Evolutionary conservation across 1,284 basidiomycete genomes (phyloP), one percentile per base, ranked within the genome.

Genomic region (Cutaneotrichosporon cyanovorans): DNA sequence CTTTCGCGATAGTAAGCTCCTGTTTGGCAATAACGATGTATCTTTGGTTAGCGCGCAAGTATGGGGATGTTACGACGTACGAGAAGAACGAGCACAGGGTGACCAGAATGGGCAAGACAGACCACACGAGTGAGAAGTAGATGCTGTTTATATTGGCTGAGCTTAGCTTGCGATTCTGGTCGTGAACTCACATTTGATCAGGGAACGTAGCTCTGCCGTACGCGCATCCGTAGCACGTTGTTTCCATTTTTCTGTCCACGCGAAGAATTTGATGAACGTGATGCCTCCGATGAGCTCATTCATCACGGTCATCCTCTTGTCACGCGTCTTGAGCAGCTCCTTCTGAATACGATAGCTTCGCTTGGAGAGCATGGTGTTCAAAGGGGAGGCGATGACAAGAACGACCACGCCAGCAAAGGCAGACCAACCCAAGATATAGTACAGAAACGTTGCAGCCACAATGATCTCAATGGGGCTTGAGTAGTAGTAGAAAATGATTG

Each of bases 401-500:
- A 87, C 77, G n/a, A 82, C 51, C 53, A 92, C 83, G 6, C 91
- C 91, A 2, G 84, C 81, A 54, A 95, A 87, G 0, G 87, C 87
- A 6, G 85, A 84, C 68, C 78, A 76, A 0, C 89, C 90, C 5
- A 93, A 80, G 7, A 73, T 80, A 42, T 59, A 85, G 71, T 89
- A 93, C 15, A 92, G 76, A 73, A 91, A 87, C 3, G 76, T 47
- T 1, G 77, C 76, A 2, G 83, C 88, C 37, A 93, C 80, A 39
- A 81, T 59, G 46, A 93, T 80, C 65, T 95, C 89, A 45, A 91
- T 77, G 0, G 87, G 87, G 0, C 80, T 84, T 73, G 68, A 75
- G 60, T 85, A 83, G 21, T 88, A 56, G 32, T 56, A 63, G 55
- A 68, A 69, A 5, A 62, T 54, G 28, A 65, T 51, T 11, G 60